Evolutionary conservation across 2,329 filamentous ascomycete genomes (phyloP).

Genomic region (Claviceps sp.): DNA sequence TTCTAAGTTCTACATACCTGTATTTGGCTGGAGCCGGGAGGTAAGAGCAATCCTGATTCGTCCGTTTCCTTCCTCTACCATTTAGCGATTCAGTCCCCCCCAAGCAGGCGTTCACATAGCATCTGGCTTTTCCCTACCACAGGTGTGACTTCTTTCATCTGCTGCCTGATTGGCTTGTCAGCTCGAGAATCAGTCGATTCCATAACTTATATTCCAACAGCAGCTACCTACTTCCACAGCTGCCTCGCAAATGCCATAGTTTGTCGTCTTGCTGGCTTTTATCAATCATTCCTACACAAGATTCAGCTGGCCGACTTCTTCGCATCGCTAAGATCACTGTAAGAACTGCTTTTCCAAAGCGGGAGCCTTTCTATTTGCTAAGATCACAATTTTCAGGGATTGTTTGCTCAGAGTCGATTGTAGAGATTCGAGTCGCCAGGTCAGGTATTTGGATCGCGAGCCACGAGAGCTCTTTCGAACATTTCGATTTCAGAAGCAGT

Average conservation of each 20-base stretch:
- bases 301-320: background rate
- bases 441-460: background rate
- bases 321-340: background rate
- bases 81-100: background rate
- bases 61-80: background rate
- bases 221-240: background rate
- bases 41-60: background rate
- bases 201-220: background rate
- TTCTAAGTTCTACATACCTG: background rate
- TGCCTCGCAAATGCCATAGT: background rate
- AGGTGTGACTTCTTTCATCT: background rate
- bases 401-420: background rate
- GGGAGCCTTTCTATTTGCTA: background rate
- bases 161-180: background rate
- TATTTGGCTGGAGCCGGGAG: background rate
- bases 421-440: background rate
- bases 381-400: no score
- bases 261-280: background rate
- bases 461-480: background rate
- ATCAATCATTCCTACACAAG: background rate
- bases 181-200: no score
- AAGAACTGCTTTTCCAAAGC: background rate
- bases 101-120: background rate
- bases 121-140: background rate
- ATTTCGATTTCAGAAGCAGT: background rate